Evolutionary conservation across 1,139 yeast genomes (phyloP).

Genomic region (Debaryomyces psychrophilus): DNA sequence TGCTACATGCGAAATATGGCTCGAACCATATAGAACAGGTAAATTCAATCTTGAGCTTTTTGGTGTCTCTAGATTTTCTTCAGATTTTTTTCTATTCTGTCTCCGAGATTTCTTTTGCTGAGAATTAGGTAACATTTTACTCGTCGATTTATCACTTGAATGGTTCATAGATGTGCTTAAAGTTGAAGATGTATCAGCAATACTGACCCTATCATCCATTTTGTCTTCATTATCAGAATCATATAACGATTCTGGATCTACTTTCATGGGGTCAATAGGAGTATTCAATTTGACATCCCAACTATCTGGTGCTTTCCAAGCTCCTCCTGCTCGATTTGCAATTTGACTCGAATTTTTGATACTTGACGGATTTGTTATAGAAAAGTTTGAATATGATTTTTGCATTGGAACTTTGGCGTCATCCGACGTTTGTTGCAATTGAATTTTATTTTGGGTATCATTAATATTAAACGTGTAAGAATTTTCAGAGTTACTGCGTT

Average conservation of each 20-base stretch:
- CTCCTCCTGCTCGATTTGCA: constrained; percentile 12
- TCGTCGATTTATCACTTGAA: neutral
- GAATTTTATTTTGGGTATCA: neutral
- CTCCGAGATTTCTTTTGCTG: constrained; percentile 9
- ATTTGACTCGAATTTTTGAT: constrained; percentile 1
- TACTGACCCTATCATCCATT: constrained; percentile 12
- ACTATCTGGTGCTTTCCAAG: constrained; percentile 76
- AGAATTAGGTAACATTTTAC: neutral
- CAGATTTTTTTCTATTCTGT: constrained; percentile 9
- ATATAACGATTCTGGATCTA: constrained; percentile 17
- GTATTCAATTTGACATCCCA: constrained; percentile 67
- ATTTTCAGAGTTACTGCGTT: constrained; percentile 9
- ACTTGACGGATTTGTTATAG: constrained; percentile 12
- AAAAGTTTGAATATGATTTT: constrained; percentile 12
- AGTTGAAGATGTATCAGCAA: constrained; percentile 4
- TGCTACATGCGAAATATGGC: constrained; percentile 30
- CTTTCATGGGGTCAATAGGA: constrained; percentile 12
- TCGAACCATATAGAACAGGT: constrained; percentile 44
- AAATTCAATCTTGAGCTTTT: constrained; percentile 17
- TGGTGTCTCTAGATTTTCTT: neutral
- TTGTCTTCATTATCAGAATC: constrained; percentile 25
- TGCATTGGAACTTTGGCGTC: constrained; percentile 6
- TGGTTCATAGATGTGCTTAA: neutral
- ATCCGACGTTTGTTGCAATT: constrained; percentile 6
- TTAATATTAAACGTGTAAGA: constrained; percentile 10